phyloP scores from a whole-genome alignment of 2,329 filamentous ascomycete genomes.

The Calonectria honghensis region DNA sequence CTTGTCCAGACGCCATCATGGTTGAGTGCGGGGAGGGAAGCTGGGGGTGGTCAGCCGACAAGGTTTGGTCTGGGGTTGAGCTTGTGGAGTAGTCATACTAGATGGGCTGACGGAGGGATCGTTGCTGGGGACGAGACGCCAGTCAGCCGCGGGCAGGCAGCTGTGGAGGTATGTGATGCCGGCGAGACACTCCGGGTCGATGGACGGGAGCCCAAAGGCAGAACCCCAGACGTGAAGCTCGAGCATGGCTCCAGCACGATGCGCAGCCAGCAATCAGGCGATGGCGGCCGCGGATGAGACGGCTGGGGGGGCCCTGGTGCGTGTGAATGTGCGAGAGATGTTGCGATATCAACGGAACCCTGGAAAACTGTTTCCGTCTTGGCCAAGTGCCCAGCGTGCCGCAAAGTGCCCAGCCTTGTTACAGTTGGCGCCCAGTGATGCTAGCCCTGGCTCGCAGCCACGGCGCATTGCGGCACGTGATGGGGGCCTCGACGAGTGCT shows the following conservation, averaged over 20 bases:
- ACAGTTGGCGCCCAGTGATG: slow-evolving; percentile 27
- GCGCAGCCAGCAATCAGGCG: slow-evolving; percentile 34
- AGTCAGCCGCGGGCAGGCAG: slow-evolving; percentile 75
- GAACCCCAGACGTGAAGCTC: slow-evolving; percentile 94
- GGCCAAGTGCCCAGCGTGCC: slow-evolving; percentile 15
- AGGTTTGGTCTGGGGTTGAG: slow-evolving; percentile 40
- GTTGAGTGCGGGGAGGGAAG: slow-evolving; percentile 73
- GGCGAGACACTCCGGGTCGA: slow-evolving; percentile 93
- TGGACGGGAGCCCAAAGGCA: slow-evolving; percentile 90
- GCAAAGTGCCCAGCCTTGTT: slow-evolving; percentile 45
- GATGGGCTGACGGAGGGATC: slow-evolving; percentile 82
- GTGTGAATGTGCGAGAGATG: slow-evolving; percentile 13
- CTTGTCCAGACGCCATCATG: slow-evolving; percentile 72
- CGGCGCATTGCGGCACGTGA: slow-evolving; percentile 54
- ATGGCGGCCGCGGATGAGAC: slow-evolving; percentile 28
- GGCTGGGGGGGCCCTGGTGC: background rate
- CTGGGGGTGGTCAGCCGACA: slow-evolving; percentile 61
- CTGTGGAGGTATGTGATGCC: slow-evolving; percentile 84
- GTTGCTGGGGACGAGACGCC: slow-evolving; percentile 83
- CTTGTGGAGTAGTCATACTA: slow-evolving; percentile 66
- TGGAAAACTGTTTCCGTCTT: slow-evolving; percentile 23
- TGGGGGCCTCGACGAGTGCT: background rate
- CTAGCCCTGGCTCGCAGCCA: slow-evolving; percentile 45
- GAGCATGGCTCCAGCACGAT: slow-evolving; percentile 56
- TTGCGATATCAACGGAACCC: slow-evolving; percentile 13